Conservation (phyloP, 257 asterid species). For the Solanum etuberosum region DNA sequence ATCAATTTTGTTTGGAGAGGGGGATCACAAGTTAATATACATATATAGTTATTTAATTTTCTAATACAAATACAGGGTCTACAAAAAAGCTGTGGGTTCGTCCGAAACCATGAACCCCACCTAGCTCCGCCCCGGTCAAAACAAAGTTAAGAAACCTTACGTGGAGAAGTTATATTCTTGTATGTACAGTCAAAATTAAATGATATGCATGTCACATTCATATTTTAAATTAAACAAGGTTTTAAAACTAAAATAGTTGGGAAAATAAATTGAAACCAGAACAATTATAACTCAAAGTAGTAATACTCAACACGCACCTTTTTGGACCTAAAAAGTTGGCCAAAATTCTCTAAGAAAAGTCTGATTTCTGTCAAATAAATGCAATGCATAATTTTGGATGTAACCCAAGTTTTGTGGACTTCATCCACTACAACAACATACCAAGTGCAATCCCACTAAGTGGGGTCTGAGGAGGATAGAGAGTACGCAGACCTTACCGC, state of each 20-base stretch:
- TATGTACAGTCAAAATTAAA: too few species aligned
- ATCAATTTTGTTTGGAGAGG: not conserved
- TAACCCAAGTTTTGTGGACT: not conserved
- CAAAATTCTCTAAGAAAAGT: not conserved
- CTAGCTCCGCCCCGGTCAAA: not conserved
- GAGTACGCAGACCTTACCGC: not conserved
- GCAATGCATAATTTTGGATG: not conserved
- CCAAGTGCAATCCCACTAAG: not conserved
- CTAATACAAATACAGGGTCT: too few species aligned
- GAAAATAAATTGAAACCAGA: not conserved
- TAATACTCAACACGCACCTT: not conserved
- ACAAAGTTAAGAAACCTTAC: not conserved
- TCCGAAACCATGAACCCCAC: not conserved
- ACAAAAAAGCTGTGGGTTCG: accelerated
- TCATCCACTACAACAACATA: not conserved
- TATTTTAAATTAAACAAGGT: too few species aligned
- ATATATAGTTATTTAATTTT: too few species aligned
- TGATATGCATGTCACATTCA: not conserved
- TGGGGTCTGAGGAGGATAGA: too few species aligned
- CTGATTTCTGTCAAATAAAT: not conserved
- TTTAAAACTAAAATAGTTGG: not conserved
- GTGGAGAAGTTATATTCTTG: not conserved
- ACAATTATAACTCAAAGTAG: not conserved
- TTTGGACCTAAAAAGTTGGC: not conserved
- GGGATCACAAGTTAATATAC: not conserved